These are phyloP conservation scores for Saccharomycopsis fibuligera DNA, from an alignment of 805 yeast species.

Conservation along the genomic window DNA sequence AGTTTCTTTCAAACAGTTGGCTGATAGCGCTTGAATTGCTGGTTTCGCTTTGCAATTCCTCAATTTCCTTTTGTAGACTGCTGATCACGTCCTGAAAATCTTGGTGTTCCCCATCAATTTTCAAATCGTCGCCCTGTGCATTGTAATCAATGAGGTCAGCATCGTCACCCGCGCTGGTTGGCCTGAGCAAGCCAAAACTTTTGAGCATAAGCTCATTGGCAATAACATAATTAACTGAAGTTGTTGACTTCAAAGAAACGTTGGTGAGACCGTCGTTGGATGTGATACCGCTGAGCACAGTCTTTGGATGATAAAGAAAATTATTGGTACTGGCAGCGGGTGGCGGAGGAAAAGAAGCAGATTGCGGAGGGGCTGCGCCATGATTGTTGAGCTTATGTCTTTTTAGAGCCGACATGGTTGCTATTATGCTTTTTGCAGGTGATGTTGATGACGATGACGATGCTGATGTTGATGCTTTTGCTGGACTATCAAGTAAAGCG, in stretches of 20 bases:
- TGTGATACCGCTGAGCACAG: conserved; percentile 18
- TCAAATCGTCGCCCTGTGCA: not conserved
- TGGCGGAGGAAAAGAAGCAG: not conserved
- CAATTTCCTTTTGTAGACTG: not conserved
- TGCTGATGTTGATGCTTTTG: no score
- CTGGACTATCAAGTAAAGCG: no score
- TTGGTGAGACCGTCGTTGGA: conserved; percentile 15
- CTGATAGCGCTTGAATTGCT: not conserved
- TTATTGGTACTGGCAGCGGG: not conserved
- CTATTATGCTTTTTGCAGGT: no score
- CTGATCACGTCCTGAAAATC: not conserved
- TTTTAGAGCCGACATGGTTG: not conserved
- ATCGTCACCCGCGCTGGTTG: not conserved
- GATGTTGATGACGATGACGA: no score
- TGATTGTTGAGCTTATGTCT: not conserved
- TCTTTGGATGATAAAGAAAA: conserved; percentile 17
- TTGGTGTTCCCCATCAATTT: not conserved
- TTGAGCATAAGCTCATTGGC: conserved; percentile 17
- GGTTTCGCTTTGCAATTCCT: not conserved
- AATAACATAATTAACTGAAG: conserved; percentile 17
- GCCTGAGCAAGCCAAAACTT: conserved; percentile 14
- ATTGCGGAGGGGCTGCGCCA: not conserved
- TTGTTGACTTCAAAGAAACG: conserved; percentile 16
- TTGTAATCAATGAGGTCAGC: conserved; percentile 9
- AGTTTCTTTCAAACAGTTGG: not conserved